Conservation (phyloP, 1,284 basidiomycete species). For the Marasmius sp. region DNA sequence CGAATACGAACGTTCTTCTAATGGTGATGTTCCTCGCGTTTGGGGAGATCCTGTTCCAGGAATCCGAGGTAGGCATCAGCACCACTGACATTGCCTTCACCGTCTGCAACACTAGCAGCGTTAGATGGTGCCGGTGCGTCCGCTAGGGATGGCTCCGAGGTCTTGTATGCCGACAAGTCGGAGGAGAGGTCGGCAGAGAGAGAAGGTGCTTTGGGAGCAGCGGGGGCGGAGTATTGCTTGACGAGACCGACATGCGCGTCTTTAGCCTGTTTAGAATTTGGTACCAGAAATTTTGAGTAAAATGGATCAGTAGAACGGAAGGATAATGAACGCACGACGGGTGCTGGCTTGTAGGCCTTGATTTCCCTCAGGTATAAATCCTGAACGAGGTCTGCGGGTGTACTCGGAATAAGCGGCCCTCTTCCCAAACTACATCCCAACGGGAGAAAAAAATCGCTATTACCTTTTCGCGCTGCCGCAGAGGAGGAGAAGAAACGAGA, state of each 20-base stretch:
- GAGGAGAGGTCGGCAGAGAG: constrained; percentile 78
- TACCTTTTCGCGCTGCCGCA: constrained; percentile 69
- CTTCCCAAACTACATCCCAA: neutral
- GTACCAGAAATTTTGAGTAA: neutral
- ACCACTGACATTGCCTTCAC: constrained; percentile 27
- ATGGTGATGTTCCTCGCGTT: constrained; percentile 38
- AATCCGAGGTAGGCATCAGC: constrained; percentile 44
- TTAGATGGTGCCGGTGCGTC: constrained; percentile 13
- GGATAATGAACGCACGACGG: constrained; percentile 44
- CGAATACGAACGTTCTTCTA: constrained; percentile 24
- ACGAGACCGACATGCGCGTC: constrained; percentile 84
- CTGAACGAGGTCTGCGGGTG: constrained; percentile 82
- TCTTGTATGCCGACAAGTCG: constrained; percentile 82
- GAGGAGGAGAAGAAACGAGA: constrained; percentile 64
- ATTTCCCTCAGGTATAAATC: constrained; percentile 90
- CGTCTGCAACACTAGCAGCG: constrained; percentile 9
- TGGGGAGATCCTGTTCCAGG: constrained; percentile 47
- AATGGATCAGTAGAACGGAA: neutral
- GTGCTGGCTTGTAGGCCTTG: constrained; percentile 81
- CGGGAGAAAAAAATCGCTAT: neutral
- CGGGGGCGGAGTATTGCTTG: constrained; percentile 70
- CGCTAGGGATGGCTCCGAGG: constrained; percentile 66
- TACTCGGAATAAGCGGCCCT: constrained; percentile 33
- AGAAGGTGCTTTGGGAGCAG: constrained; percentile 65
- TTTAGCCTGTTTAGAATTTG: constrained; percentile 54